phyloP scores from a whole-genome alignment of 768 basidiomycete species.

The Mycena filopes region DNA sequence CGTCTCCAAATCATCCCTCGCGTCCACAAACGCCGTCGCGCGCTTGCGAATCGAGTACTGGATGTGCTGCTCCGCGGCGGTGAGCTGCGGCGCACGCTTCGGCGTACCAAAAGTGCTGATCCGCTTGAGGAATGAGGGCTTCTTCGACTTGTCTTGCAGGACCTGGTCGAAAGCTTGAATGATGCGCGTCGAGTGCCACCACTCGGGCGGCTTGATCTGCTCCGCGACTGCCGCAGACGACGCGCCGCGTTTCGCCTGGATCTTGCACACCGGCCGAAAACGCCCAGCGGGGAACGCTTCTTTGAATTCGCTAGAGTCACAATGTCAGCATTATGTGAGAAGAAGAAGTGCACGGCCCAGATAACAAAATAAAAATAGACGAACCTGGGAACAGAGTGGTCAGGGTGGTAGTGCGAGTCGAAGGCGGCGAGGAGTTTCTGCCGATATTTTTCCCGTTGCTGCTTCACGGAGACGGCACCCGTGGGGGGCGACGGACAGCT shows the following conservation, averaged over 20 bases:
- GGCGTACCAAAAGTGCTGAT: slow-evolving; percentile 80
- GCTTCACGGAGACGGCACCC: slow-evolving; percentile 78
- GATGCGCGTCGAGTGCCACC: slow-evolving; percentile 94
- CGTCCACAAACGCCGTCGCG: slow-evolving; percentile 94
- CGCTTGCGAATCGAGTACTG: slow-evolving; percentile 92
- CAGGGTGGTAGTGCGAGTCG: slow-evolving; percentile 89
- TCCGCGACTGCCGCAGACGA: slow-evolving; percentile 88
- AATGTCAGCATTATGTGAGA: no score
- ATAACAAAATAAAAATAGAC: slow-evolving; percentile 9
- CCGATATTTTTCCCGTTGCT: slow-evolving; percentile 84
- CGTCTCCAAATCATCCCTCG: slow-evolving; percentile 92
- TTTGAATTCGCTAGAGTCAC: slow-evolving; percentile 96
- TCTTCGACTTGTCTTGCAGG: slow-evolving; percentile 90
- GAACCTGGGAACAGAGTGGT: slow-evolving; percentile 82
- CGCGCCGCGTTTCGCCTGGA: slow-evolving; percentile 84
- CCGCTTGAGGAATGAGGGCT: slow-evolving; percentile 87
- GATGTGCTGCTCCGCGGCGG: slow-evolving; percentile 84
- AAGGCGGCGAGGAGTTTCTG: slow-evolving; percentile 81
- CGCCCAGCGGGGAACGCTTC: slow-evolving; percentile 94
- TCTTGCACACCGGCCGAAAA: slow-evolving; percentile 91
- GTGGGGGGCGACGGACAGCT: slow-evolving; percentile 84
- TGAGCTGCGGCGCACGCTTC: slow-evolving; percentile 78
- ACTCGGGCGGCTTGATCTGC: slow-evolving; percentile 88
- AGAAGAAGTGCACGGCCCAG: no score
- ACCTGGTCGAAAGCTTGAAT: slow-evolving; percentile 92